These are phyloP conservation scores for Rhipidocladum racemiflorum DNA, from an alignment of 176 grass and related monocot genomes.

Conservation along the genomic window DNA sequence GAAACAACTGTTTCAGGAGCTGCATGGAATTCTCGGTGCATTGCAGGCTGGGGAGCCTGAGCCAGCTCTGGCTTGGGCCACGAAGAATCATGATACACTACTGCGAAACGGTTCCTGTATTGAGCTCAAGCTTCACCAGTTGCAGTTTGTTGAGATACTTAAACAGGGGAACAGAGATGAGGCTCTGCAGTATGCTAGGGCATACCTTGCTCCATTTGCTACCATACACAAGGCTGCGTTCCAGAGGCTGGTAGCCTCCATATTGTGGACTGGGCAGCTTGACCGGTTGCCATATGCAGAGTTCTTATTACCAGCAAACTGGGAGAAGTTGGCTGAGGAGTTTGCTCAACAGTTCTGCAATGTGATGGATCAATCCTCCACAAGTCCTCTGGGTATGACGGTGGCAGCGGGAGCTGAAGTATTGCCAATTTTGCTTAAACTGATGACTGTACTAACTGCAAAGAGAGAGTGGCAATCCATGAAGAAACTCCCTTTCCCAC, in stretches of 20 bases:
- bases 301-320: conserved; percentile 29
- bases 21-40: conserved; percentile 29
- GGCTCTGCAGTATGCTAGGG: conserved; percentile 37
- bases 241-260: conserved; percentile 35
- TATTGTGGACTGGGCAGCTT: conserved; percentile 40
- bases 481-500: conserved; percentile 45
- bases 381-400: conserved; percentile 17
- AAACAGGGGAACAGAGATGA: conserved; percentile 30
- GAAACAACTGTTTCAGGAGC: conserved; percentile 36
- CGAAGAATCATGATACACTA: conserved; percentile 27
- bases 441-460: conserved; percentile 21
- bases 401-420: conserved; percentile 34
- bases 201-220: conserved; percentile 29
- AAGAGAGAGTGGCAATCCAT: conserved; percentile 39
- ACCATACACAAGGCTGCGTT: conserved; percentile 25
- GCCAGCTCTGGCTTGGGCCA: conserved; percentile 34
- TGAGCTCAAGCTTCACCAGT: conserved; percentile 39
- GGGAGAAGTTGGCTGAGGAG: conserved; percentile 28
- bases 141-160: conserved; percentile 37
- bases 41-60: conserved; percentile 33
- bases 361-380: conserved; percentile 27
- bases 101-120: conserved; percentile 33
- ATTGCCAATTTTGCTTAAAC: conserved; percentile 42
- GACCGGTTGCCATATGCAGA: conserved; percentile 42
- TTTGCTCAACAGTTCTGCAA: conserved; percentile 40